Evolutionary conservation across 169 alveolate genomes (phyloP).

Genomic region (Eimeria zaria): DNA sequence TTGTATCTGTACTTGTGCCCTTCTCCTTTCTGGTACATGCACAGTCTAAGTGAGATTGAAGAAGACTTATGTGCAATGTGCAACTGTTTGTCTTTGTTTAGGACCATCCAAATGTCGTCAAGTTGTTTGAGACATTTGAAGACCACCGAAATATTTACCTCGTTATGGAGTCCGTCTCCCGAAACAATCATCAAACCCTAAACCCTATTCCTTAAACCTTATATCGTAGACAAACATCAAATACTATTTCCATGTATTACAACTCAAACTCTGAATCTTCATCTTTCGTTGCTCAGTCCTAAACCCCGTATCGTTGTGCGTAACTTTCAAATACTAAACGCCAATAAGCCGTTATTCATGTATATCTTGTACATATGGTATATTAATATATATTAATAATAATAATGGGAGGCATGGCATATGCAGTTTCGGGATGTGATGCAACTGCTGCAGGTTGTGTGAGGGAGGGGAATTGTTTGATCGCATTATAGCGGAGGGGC

Average conservation of each 20-base stretch:
- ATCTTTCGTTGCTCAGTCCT: too few relatives aligned
- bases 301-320: too few relatives aligned
- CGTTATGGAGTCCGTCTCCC: conserved; percentile 92
- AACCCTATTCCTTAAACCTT: neutral
- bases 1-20: neutral
- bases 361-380: too few relatives aligned
- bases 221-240: too few relatives aligned
- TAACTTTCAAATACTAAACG: too few relatives aligned
- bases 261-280: too few relatives aligned
- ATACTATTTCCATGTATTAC: too few relatives aligned
- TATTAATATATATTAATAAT: too few relatives aligned
- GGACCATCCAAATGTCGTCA: conserved; percentile 96
- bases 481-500: conserved; percentile 95
- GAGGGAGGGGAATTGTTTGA: conserved; percentile 99
- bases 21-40: neutral
- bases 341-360: too few relatives aligned
- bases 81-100: conserved; percentile 35
- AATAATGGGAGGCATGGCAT: neutral
- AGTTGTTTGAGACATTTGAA: conserved; percentile 96
- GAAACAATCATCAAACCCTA: neutral
- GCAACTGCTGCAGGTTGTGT: conserved; percentile 87
- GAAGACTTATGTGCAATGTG: neutral
- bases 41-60: too few relatives aligned
- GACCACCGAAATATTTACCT: conserved; percentile 95
- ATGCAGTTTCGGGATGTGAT: neutral